A percentile compares a stretch with the other conserved stretches of the same genome.
These are phyloP conservation scores for Cercophora scortea DNA, from an alignment of 495 filamentous ascomycete species.

Conservation along the genomic window DNA sequence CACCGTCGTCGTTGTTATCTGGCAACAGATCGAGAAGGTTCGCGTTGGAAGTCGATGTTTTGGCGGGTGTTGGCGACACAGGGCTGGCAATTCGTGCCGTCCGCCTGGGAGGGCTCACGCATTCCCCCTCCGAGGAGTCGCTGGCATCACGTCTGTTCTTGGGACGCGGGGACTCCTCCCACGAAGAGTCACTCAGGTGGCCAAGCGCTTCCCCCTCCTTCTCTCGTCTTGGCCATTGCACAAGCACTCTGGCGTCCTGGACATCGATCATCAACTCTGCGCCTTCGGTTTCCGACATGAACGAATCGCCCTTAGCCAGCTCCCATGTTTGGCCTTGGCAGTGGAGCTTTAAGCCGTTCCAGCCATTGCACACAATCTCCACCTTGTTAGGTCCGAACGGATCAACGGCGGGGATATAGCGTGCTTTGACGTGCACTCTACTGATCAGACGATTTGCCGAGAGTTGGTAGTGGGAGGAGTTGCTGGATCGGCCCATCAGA, in stretches of 20 bases:
- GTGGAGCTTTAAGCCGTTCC: slow-evolving; percentile 92
- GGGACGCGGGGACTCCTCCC: slow-evolving; percentile 52
- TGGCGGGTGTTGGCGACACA: slow-evolving; percentile 64
- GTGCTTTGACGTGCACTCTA: slow-evolving; percentile 82
- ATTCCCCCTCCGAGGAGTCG: slow-evolving; percentile 24
- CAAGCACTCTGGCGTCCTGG: slow-evolving; percentile 79
- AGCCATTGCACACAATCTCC: slow-evolving; percentile 83
- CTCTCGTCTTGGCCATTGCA: slow-evolving; percentile 72
- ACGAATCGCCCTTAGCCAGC: slow-evolving; percentile 78
- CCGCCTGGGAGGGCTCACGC: slow-evolving; percentile 62
- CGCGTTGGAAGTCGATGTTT: slow-evolving; percentile 18
- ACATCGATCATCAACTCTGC: slow-evolving; percentile 95
- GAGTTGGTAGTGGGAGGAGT: slow-evolving; percentile 83
- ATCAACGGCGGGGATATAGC: slow-evolving; percentile 61
- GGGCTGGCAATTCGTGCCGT: slow-evolving; percentile 57
- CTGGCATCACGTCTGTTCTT: slow-evolving; percentile 20
- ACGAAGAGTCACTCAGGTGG: slow-evolving; percentile 56
- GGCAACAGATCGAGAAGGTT: slow-evolving; percentile 24
- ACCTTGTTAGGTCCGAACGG: slow-evolving; percentile 60
- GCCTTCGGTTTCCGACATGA: slow-evolving; percentile 81
- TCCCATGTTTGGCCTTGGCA: slow-evolving; percentile 85
- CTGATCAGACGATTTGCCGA: slow-evolving; percentile 88
- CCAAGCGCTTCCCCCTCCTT: slow-evolving; percentile 53
- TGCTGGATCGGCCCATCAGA: slow-evolving; percentile 86
- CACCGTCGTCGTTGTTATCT: slow-evolving; percentile 16